A percentile compares a stretch with the other conserved stretches of the same genome.
These are phyloP conservation scores for Pichia cabralensis DNA, from an alignment of 805 yeast genomes.

Conservation along the genomic window DNA sequence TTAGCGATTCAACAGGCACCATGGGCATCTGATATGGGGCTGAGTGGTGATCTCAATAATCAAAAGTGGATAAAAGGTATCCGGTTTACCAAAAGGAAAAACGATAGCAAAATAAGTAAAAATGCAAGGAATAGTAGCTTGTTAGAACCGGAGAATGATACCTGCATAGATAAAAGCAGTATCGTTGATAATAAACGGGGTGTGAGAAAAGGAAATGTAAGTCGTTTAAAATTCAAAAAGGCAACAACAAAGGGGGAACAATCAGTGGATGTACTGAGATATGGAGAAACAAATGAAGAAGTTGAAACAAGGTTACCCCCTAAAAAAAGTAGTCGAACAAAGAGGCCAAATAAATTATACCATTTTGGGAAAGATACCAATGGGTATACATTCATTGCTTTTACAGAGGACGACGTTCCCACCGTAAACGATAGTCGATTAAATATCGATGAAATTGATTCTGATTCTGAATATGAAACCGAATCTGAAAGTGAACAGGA, in stretches of 20 bases:
- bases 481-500: not conserved
- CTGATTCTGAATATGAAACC: not conserved
- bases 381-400: slow-evolving; percentile 36
- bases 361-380: slow-evolving; percentile 31
- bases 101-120: too few species aligned
- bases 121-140: too few species aligned
- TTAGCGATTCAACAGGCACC: too few species aligned
- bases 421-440: too few species aligned
- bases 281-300: not conserved
- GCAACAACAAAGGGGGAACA: not conserved
- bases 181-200: too few species aligned
- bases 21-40: too few species aligned
- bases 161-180: too few species aligned
- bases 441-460: too few species aligned
- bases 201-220: not conserved
- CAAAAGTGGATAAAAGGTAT: not conserved
- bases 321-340: not conserved
- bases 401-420: slow-evolving; percentile 13
- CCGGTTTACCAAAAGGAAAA: not conserved
- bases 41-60: not conserved
- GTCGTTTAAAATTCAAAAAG: not conserved
- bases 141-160: too few species aligned
- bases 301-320: not conserved
- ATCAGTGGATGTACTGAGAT: not conserved
- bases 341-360: not conserved